Evolutionary conservation across 202 grass and related monocot species (phyloP), one percentile per base, ranked within the genome.

Genomic region (Digitaria exilis): DNA sequence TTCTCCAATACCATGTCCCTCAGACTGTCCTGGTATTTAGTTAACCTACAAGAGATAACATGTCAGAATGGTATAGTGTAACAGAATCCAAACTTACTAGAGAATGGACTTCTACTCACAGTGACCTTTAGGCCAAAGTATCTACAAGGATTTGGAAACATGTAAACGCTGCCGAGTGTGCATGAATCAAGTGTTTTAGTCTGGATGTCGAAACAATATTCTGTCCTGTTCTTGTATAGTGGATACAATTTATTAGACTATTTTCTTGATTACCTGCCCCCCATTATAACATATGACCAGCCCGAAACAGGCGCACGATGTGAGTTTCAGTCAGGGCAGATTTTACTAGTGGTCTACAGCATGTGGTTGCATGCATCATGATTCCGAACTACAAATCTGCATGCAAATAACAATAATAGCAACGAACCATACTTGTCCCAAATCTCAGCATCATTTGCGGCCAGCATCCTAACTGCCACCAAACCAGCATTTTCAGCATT

Each of bases 401-500:
- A 45, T 56, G 71, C 49, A 60, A 75, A 80, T 65, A 69, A 65
- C n/a, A n/a, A n/a, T n/a, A 30, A 7, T 61, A 22, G 8, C 30
- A 84, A 75, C 37, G 50, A 79, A 63, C 9, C 66, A 63, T 81
- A 99, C 96, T 65, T 92, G 43, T 90, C 89, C 2, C 18, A 86
- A 75, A 99, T 80, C 86, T 96, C 87, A 79, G 82, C 18, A 87
- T 98, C 93, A 30, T 58, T 80, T 71, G n/a, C 22, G 34, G 84
- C 89, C 44, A 99, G 81, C 1, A 94, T 92, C 87, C 84, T 80
- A 87, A 87, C 89, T 64, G 93, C 85, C 81, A 94, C 62, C 34
- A 99, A 80, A 79, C 91, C 93, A 59, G 93, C 96, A 94, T 98
- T 98, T 83, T 90, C 83, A 3, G 91, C 93, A 85, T 94, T 99